A percentile compares a stretch with the other conserved stretches of the same genome.
Evolutionary conservation across 1,284 basidiomycete species (phyloP).

Genomic region (Trichosporon faecale): DNA sequence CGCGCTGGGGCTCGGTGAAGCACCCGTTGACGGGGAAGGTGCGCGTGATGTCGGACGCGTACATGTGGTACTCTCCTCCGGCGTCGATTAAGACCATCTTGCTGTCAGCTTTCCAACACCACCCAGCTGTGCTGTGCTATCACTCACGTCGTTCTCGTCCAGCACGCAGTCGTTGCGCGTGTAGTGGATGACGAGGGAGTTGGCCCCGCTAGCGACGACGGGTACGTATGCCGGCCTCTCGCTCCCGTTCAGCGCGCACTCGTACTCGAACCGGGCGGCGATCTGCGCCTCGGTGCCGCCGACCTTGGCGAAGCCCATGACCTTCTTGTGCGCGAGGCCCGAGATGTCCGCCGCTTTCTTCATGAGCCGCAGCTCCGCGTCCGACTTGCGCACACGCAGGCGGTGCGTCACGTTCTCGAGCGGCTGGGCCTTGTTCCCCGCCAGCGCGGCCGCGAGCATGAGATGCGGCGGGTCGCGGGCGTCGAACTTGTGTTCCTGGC

Average conservation of each 20-base stretch:
- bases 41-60: constrained; percentile 94
- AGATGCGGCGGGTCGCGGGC: constrained; percentile 48
- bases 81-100: constrained; percentile 79
- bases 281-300: constrained; percentile 70
- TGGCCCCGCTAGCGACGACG: constrained; percentile 88
- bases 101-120: constrained; percentile 10
- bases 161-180: constrained; percentile 80
- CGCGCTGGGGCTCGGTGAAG: constrained; percentile 76
- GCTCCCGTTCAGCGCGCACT: constrained; percentile 71
- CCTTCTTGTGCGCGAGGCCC: constrained; percentile 50
- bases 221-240: constrained; percentile 89
- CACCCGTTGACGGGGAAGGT: constrained; percentile 80
- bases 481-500: constrained; percentile 30
- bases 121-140: not conserved
- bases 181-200: constrained; percentile 86
- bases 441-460: constrained; percentile 46
- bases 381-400: constrained; percentile 53
- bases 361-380: constrained; percentile 53
- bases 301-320: constrained; percentile 72
- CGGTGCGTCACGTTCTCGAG: constrained; percentile 50
- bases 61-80: constrained; percentile 83
- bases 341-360: constrained; percentile 54
- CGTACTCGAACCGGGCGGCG: constrained; percentile 83
- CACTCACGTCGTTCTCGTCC: constrained; percentile 60
- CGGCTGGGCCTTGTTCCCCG: constrained; percentile 40